Evolutionary conservation across 306 rosid species (phyloP), one percentile per base, ranked within the genome.

Genomic region (Spatholobus suberectus): DNA sequence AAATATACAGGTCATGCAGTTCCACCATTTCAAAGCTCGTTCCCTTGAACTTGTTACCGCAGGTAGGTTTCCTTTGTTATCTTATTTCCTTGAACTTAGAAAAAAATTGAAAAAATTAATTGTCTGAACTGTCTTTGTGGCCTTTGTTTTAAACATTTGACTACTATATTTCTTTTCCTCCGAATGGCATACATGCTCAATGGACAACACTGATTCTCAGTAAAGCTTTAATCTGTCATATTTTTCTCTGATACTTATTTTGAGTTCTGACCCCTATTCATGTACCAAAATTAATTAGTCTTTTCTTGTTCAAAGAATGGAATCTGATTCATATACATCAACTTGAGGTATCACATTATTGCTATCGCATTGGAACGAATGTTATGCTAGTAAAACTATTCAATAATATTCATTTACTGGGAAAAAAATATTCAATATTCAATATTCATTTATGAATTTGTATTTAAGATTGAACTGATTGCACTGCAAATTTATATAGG

Each of bases 1-100:
- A 68, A 93, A 86, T 75, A 91, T 95, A 46, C 99, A 95, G 90
- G 38, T 89, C 82, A 95, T 93, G 97, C 99, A 95, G 68, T 95
- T 95, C 90, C 70, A 47, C 15, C 98, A 83, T 75, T 93, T 93
- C 87, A 95, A 86, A 81, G 82, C 93, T 57, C 94, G 97, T 0
- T 78, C 85, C 38, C 92, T 91, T 77, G 90, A 92, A 82, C 92
- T 91, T 71, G 76, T 83, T 49, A 35, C 74, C 2, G 52, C 94
- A 73, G 99, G 99, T 95, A 85, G 0, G 67, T 81, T 58, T 65
- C 71, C 1, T 67, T 46, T 44, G 52, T 29, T 20, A 0, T 43
- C 47, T 63, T 46, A 73, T 79, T 73, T 34, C 41, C 63, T 34
- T 15, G n/a, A 26, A 40, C 46, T 62, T 51, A 0, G 14, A 38